phyloP scores from a whole-genome alignment of 2,329 filamentous ascomycete species.

The Gnomoniopsis sp. region DNA sequence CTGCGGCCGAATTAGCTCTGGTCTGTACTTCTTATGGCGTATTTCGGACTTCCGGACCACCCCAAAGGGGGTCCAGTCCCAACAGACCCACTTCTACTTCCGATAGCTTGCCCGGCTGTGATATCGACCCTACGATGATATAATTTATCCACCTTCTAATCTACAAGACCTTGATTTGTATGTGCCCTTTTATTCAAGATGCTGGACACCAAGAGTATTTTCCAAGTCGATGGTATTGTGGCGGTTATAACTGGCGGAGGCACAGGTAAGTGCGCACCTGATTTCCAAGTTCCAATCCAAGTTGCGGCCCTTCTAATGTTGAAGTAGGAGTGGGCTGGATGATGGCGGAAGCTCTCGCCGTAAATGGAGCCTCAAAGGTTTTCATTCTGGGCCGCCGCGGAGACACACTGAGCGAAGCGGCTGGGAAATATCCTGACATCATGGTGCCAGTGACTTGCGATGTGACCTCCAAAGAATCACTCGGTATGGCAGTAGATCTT shows the following conservation, averaged over 20 bases:
- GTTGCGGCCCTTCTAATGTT: background rate
- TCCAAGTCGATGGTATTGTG: conserved; percentile 47
- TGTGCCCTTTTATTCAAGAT: background rate
- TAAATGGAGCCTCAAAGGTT: conserved; percentile 47
- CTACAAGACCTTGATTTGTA: too few relatives aligned
- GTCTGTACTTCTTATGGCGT: too few relatives aligned
- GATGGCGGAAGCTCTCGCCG: conserved; percentile 45
- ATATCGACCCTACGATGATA: background rate
- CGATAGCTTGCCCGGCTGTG: background rate
- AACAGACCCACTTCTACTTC: background rate
- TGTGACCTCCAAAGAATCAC: conserved; percentile 42
- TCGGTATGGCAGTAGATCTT: conserved; percentile 55
- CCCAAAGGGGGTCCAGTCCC: conserved; percentile 2
- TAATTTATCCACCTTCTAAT: background rate
- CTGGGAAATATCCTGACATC: conserved; percentile 24
- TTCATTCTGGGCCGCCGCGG: conserved; percentile 49
- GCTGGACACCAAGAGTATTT: conserved; percentile 33
- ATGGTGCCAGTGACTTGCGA: conserved; percentile 37
- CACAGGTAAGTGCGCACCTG: conserved; percentile 40
- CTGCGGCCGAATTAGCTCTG: too few relatives aligned
- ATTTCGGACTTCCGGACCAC: background rate
- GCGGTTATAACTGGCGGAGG: conserved; percentile 55
- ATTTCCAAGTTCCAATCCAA: background rate
- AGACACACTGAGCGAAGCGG: conserved; percentile 39
- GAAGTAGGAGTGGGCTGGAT: conserved; percentile 45